Conservation (phyloP, 2,329 filamentous ascomycete genomes). For the Aspergillus caelatus region DNA sequence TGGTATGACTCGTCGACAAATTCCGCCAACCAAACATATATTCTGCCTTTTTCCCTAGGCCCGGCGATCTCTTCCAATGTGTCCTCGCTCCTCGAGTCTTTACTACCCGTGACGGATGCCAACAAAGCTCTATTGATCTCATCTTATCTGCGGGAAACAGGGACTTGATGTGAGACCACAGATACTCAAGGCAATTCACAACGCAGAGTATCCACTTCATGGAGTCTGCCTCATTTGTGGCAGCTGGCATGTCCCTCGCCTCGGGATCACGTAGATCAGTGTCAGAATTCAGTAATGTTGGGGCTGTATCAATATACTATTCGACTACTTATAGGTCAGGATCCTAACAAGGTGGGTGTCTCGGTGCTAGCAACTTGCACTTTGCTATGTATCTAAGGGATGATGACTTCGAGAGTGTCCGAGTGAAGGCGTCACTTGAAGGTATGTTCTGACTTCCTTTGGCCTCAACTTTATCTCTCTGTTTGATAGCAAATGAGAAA, state of each 20-base stretch:
- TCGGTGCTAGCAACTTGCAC: neutral
- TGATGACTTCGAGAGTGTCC: neutral
- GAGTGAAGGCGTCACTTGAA: neutral
- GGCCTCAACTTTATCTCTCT: neutral
- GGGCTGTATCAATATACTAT: neutral
- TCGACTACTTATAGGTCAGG: neutral
- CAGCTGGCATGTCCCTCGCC: conserved; percentile 16
- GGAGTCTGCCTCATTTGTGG: conserved; percentile 13
- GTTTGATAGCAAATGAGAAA: neutral
- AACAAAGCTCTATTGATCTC: conserved; percentile 14
- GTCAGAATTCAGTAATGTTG: neutral
- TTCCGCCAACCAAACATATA: neutral
- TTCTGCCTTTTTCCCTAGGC: neutral
- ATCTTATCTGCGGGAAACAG: conserved; percentile 14
- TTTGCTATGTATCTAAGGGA: neutral
- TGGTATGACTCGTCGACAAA: too few relatives aligned
- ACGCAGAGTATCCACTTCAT: conserved; percentile 13
- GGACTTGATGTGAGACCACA: conserved; percentile 21
- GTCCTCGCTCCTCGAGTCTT: neutral
- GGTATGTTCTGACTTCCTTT: neutral
- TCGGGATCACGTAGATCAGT: conserved; percentile 10
- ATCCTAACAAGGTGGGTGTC: neutral
- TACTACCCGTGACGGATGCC: neutral
- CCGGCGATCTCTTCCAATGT: neutral
- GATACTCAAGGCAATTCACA: conserved; percentile 19